Conservation (phyloP, 768 basidiomycete species). For the Tephrocybe sp. region DNA sequence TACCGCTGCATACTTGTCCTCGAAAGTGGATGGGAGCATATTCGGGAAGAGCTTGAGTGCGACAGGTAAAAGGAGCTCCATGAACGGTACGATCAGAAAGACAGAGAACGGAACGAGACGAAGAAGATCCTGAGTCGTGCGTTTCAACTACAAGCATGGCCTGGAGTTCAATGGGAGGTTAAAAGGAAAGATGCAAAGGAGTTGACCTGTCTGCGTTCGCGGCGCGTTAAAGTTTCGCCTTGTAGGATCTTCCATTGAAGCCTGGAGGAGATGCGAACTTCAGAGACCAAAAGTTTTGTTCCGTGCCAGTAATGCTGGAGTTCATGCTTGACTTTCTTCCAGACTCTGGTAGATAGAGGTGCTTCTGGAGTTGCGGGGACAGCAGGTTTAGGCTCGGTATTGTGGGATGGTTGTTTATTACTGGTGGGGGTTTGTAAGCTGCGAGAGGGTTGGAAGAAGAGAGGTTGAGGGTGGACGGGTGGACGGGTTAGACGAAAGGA, state of each 20-base stretch:
- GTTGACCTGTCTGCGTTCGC: slow-evolving; percentile 87
- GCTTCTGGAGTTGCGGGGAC: slow-evolving; percentile 41
- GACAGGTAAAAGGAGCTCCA: slow-evolving; percentile 95
- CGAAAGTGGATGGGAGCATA: slow-evolving; percentile 98
- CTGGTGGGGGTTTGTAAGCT: slow-evolving; percentile 32
- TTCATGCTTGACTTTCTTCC: slow-evolving; percentile 96
- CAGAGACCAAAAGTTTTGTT: slow-evolving; percentile 88
- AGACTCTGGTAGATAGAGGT: slow-evolving; percentile 60
- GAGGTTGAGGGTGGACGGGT: slow-evolving; percentile 13
- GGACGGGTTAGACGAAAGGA: slow-evolving; percentile 6
- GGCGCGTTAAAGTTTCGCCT: slow-evolving; percentile 85
- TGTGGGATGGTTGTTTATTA: slow-evolving; percentile 10
- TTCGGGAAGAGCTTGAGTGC: slow-evolving; percentile 97
- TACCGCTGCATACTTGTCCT: slow-evolving; percentile 94
- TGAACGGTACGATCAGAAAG: slow-evolving; percentile 95
- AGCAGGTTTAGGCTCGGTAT: slow-evolving; percentile 43
- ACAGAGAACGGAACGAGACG: slow-evolving; percentile 94
- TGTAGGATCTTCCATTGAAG: slow-evolving; percentile 91
- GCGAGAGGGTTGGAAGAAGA: slow-evolving; percentile 17
- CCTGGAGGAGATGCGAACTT: slow-evolving; percentile 85
- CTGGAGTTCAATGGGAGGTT: neutral
- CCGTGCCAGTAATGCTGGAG: slow-evolving; percentile 97
- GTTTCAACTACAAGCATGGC: slow-evolving; percentile 69
- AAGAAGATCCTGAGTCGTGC: slow-evolving; percentile 91
- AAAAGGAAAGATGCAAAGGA: neutral